Evolutionary conservation across 768 basidiomycete species (phyloP), one percentile per base, ranked within the genome.

Genomic region (Phlebiopsis gigantea): DNA sequence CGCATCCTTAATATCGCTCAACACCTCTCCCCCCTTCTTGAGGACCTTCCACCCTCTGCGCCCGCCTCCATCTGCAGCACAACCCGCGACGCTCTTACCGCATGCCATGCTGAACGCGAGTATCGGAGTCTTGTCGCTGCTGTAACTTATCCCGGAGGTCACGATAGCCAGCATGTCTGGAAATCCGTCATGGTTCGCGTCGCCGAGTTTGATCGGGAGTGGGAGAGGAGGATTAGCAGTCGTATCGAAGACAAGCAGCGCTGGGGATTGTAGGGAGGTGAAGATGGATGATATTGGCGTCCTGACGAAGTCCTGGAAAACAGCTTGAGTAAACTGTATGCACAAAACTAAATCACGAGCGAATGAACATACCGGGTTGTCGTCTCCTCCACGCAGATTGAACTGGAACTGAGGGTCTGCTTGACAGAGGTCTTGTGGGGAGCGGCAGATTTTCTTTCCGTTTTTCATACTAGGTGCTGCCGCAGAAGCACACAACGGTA

Each of bases 171-270:
- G 72, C 7, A 98, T 65, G 63, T 98, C 97, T 0, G 96, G 94
- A 71, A 89, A 98, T 2, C 97, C 97, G 66, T 98, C 95, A 19
- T 96, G 77, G 69, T 98, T 89, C 50, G 81, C 87, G 71, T 99
- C 97, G 29, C 94, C 97, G 0, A 94, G 72, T 59, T 85, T 86
- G 47, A 98, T 70, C 0, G 92, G 79, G 15, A 95, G 70, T 0
- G 95, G 93, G 5, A 95, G 67, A 0, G 84, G 63, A 0, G 91
- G 88, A 1, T 68, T 75, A 63, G 79, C 80, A 0, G 87, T 80
- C 3, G 77, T 81, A 63, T 94, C 90, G 6, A 80, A 69, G 2
- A 90, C 83, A 10, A 93, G 80, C 9, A 97, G 80, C 2, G 82
- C 81, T 21, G 79, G 67, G 54, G 71, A 57, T 10, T 9, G 34